Conservation (phyloP, 495 filamentous ascomycete species). For the Aspergillus steynii region DNA sequence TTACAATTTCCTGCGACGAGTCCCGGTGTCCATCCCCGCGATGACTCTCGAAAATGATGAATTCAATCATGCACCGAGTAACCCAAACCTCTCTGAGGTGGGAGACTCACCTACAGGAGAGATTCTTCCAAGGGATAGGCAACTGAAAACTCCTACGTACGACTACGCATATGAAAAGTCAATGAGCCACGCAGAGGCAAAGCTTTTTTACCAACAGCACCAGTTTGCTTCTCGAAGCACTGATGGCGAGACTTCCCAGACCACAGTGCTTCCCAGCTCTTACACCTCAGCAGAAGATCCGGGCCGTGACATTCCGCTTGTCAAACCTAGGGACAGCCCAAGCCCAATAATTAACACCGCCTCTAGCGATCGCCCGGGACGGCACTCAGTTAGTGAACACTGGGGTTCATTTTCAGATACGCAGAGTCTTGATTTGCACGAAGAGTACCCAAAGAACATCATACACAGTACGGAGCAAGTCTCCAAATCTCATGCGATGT, state of each 20-base stretch:
- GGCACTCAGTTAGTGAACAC: not conserved
- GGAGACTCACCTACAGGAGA: constrained; percentile 43
- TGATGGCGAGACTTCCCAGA: constrained; percentile 24
- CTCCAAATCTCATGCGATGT: constrained; percentile 1
- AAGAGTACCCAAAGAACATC: not conserved
- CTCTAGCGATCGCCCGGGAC: not conserved
- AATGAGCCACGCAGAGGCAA: constrained; percentile 87
- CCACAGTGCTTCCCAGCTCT: constrained; percentile 19
- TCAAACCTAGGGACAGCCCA: constrained; percentile 9
- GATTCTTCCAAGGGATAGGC: constrained; percentile 72
- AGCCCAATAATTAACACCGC: constrained; percentile 1
- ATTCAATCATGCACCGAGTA: constrained; percentile 23
- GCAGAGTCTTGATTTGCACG: not conserved
- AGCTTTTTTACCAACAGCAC: constrained; percentile 91
- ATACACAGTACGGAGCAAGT: not conserved
- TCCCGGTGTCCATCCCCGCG: not conserved
- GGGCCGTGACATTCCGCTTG: not conserved
- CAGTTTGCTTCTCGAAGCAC: constrained; percentile 51
- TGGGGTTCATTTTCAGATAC: not conserved
- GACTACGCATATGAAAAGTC: constrained; percentile 88
- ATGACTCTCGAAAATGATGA: constrained; percentile 20
- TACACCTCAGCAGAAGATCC: constrained; percentile 1
- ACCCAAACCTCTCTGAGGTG: constrained; percentile 16
- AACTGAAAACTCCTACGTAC: constrained; percentile 79
- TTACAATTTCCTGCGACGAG: not conserved